Base-by-base conservation (phyloP, 2,329 filamentous ascomycete species). In the Dothideomycetes sp. region DNA sequence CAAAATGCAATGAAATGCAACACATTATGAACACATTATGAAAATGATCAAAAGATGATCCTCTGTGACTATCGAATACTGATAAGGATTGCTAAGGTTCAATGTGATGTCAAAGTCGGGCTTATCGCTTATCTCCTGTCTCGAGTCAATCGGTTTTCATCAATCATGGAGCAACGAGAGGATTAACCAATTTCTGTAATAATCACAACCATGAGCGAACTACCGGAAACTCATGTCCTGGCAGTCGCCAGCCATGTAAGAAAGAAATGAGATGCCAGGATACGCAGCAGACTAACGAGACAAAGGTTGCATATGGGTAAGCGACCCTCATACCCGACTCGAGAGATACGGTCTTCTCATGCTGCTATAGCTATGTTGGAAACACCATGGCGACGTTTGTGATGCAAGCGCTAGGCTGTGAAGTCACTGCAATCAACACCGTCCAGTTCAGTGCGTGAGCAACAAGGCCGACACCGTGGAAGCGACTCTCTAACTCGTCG, bases 301-400 rank as follows among this genome's bases (percentile, higher is more conserved):
- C 10, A 35, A 57, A 84, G 81, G 79, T 85, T 54, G 78, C 81
- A 51, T 82, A 81, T 53, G 80, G 80, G 80, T 84, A 66, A 75
- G 77, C 70, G 39, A 29, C 40, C 40, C 12, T 27, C 37, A 17
- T 32, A 11, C 16, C 41, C 20, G 41, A 46, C 40, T 41, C 33
- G 40, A 24, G 13, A 5, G 16, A 20, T 10, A 24, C 7, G 12
- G 19, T 22, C 23, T 33, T 30, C 48, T 55, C 32, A 56, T 11
- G 10, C 24, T 6, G 10, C 15, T 36, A 38, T 60, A 94, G 91
- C 59, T 89, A 95, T 73, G 91, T 98, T 51, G 91, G 91, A 37
- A 98, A 98, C 62, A 94, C 89, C 55, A 94, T 98, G 71, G 88
- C 88, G 29, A 87, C 87, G 1, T 93, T 94, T 57, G 85, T 88